phyloP scores from a whole-genome alignment of 495 filamentous ascomycete species.

The Neurospora terricola region DNA sequence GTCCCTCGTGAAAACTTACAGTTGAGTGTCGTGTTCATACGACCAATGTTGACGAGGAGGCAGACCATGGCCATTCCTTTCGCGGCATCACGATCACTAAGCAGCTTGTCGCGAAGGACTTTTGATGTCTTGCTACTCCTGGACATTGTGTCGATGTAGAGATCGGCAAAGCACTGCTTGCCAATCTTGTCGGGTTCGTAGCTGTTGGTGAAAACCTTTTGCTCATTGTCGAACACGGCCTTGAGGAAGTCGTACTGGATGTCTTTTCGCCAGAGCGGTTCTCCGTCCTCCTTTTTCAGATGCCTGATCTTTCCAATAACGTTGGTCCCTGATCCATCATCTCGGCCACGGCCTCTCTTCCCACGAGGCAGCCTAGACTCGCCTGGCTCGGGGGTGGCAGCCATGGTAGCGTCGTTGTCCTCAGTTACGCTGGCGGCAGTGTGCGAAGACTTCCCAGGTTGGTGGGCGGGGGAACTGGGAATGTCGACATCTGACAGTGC shows the following conservation, averaged over 20 bases:
- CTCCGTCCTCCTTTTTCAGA: conserved; percentile 94
- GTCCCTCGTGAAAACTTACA: conserved; percentile 45
- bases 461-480: conserved; percentile 21
- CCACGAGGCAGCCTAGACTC: conserved; percentile 19
- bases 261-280: conserved; percentile 92
- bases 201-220: conserved; percentile 76
- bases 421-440: conserved; percentile 17
- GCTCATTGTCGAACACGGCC: conserved; percentile 79
- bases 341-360: conserved; percentile 21
- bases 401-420: conserved; percentile 27
- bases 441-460: not conserved
- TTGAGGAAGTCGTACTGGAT: conserved; percentile 95
- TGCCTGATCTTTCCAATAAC: conserved; percentile 88
- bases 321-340: conserved; percentile 17
- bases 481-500: conserved; percentile 18
- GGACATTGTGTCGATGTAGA: conserved; percentile 98
- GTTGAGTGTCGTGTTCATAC: conserved; percentile 98
- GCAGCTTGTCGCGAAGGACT: conserved; percentile 91
- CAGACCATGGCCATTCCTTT: conserved; percentile 99
- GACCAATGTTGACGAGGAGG: conserved; percentile 88
- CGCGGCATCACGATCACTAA: conserved; percentile 82
- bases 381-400: conserved; percentile 21
- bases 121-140: conserved; percentile 98
- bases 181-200: conserved; percentile 59
- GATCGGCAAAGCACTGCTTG: conserved; percentile 81